phyloP scores from a whole-genome alignment of 805 yeast species.

The Lachancea cidri region DNA sequence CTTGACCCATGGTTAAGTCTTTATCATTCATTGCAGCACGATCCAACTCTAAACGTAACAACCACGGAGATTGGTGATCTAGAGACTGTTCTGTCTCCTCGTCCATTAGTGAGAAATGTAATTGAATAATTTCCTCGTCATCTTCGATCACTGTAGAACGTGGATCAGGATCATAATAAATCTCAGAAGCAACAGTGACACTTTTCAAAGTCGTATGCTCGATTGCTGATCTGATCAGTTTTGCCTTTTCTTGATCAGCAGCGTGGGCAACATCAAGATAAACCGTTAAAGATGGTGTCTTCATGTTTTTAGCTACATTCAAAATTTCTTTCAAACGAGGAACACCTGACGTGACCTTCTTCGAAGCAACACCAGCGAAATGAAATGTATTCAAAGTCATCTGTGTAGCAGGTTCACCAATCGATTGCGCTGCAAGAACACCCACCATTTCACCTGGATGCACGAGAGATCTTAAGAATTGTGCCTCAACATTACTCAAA shows the following conservation, averaged over 20 bases:
- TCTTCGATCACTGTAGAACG: slow-evolving; percentile 94
- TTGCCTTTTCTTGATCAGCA: slow-evolving; percentile 87
- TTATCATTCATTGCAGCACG: slow-evolving; percentile 99
- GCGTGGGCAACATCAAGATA: slow-evolving; percentile 78
- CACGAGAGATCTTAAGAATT: slow-evolving; percentile 84
- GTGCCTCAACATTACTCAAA: slow-evolving; percentile 87
- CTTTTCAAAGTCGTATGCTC: slow-evolving; percentile 93
- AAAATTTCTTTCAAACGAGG: slow-evolving; percentile 97
- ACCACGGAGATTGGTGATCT: slow-evolving; percentile 97
- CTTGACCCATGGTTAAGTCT: slow-evolving; percentile 96
- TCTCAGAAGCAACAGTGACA: slow-evolving; percentile 96
- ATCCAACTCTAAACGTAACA: slow-evolving; percentile 91
- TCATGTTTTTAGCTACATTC: slow-evolving; percentile 96
- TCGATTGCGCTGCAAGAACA: slow-evolving; percentile 94
- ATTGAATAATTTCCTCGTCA: slow-evolving; percentile 94
- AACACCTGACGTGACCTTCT: slow-evolving; percentile 94
- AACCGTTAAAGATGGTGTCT: slow-evolving; percentile 99
- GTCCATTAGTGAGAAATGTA: slow-evolving; percentile 96
- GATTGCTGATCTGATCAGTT: slow-evolving; percentile 91
- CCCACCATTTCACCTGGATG: slow-evolving; percentile 99
- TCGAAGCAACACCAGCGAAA: slow-evolving; percentile 95
- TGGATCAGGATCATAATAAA: slow-evolving; percentile 97
- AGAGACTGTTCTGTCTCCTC: slow-evolving; percentile 92
- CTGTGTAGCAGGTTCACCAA: slow-evolving; percentile 98
- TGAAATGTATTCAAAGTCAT: slow-evolving; percentile 98